Conservation (phyloP, 306 rosid genomes). For the Dryas drummondii region DNA sequence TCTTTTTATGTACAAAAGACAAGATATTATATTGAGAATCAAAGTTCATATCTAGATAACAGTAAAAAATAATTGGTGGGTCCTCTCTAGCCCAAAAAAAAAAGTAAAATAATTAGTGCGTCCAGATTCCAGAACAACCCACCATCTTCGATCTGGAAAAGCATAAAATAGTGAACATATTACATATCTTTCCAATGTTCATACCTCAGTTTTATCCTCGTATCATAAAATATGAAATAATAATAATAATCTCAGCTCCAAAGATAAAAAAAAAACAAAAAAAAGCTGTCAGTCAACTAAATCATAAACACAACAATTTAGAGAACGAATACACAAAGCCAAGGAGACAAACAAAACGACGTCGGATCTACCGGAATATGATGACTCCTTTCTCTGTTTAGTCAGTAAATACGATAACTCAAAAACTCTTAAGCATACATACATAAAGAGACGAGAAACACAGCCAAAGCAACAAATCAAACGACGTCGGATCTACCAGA, state of each 20-base stretch:
- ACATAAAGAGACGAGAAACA: background rate
- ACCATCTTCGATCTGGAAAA: conserved; percentile 17
- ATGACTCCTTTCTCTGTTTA: background rate
- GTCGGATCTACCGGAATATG: background rate
- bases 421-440: background rate
- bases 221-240: background rate
- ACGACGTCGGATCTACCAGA: conserved; percentile 20
- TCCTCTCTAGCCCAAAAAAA: conserved; percentile 1
- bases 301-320: background rate
- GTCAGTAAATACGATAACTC: background rate
- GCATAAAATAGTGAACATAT: background rate
- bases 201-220: background rate
- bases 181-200: background rate
- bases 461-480: background rate
- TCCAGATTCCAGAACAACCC: conserved; percentile 35
- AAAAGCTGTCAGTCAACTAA: background rate
- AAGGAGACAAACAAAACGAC: background rate
- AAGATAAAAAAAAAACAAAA: too few relatives aligned
- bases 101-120: conserved; percentile 27
- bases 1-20: conserved; percentile 10
- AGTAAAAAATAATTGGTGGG: conserved; percentile 27
- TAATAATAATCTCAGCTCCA: background rate
- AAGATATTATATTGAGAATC: background rate
- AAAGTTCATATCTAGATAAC: conserved; percentile 4
- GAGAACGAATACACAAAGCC: background rate